Percentiles rank a stretch among this genome's conserved stretches.
Conservation (phyloP, 108 stramenopile genomes). For the Cyclotella sp. region DNA sequence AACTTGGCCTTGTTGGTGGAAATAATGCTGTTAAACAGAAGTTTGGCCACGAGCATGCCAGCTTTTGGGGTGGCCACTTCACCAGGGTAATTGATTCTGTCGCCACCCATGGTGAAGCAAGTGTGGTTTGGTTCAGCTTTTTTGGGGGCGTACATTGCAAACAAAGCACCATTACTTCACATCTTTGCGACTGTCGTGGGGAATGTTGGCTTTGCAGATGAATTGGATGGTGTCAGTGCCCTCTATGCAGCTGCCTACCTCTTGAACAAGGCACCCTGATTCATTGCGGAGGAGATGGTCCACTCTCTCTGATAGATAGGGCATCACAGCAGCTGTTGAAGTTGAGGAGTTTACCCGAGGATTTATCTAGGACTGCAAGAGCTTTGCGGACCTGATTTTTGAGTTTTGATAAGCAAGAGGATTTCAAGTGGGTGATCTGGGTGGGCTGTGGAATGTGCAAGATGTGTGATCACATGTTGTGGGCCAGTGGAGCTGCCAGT, state of each 20-base stretch:
- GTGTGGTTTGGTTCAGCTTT: background rate
- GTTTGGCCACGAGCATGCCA: background rate
- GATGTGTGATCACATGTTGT: no score
- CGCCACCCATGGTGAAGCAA: background rate
- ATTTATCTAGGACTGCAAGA: background rate
- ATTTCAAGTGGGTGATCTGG: background rate
- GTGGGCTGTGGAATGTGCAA: background rate
- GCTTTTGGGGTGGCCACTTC: background rate
- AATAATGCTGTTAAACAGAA: no score
- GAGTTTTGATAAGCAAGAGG: background rate
- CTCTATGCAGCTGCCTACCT: background rate
- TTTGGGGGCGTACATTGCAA: background rate
- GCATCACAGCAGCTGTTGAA: background rate
- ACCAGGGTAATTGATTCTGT: background rate
- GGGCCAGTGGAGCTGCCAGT: no score
- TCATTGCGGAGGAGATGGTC: background rate
- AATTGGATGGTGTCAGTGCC: background rate
- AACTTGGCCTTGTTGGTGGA: no score
- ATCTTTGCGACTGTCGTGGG: background rate
- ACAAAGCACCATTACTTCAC: background rate
- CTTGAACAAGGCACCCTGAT: background rate
- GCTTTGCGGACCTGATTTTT: background rate
- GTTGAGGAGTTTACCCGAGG: background rate
- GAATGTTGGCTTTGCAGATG: background rate
- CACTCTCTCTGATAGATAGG: background rate